phyloP scores from a whole-genome alignment of 352 stramenopile genomes.

The Aphanomyces invadans region DNA sequence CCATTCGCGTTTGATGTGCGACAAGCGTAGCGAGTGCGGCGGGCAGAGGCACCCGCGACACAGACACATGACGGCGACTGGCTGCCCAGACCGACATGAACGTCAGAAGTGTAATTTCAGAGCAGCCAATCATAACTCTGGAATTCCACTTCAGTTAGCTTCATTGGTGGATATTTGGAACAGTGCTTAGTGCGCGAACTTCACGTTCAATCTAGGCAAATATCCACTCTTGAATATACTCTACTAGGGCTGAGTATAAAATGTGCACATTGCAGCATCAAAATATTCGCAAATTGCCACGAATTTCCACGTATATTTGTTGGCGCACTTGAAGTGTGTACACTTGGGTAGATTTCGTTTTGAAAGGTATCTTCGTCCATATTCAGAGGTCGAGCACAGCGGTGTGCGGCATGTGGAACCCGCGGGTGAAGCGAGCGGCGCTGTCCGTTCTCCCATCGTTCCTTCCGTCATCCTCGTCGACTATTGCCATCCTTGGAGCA shows the following conservation, averaged over 20 bases:
- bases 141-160: background rate
- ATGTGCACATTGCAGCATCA: too few relatives aligned
- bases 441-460: background rate
- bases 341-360: background rate
- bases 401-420: background rate
- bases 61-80: conserved; percentile 7
- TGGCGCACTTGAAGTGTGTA: background rate
- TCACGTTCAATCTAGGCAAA: too few relatives aligned
- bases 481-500: background rate
- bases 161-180: background rate
- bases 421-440: conserved; percentile 7
- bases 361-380: background rate
- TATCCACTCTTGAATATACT: too few relatives aligned
- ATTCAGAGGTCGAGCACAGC: background rate
- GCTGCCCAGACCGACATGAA: too few relatives aligned
- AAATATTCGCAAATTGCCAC: too few relatives aligned
- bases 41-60: conserved; percentile 14
- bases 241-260: too few relatives aligned
- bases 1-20: conserved; percentile 41
- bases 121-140: background rate
- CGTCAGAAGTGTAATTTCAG: background rate
- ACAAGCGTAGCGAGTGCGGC: background rate
- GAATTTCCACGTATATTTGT: too few relatives aligned
- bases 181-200: background rate
- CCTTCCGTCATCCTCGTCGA: background rate